phyloP scores from a whole-genome alignment of 495 filamentous ascomycete genomes.

The Margaritispora aquatica region DNA sequence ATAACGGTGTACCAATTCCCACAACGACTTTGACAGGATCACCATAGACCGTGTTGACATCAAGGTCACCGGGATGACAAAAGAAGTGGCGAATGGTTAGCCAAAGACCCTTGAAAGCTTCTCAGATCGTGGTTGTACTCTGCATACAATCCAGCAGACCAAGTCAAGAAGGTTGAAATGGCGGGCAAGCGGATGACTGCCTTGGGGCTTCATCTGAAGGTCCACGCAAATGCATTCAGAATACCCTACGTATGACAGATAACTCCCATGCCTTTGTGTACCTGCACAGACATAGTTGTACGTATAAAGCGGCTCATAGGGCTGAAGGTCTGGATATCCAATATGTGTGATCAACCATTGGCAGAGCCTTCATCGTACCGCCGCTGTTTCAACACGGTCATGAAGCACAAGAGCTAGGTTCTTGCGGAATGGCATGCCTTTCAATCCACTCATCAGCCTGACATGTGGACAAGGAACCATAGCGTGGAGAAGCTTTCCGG shows the following conservation, averaged over 20 bases:
- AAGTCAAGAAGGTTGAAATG: conserved; percentile 3
- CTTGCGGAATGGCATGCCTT: not conserved
- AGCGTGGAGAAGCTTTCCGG: not conserved
- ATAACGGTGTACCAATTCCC: not conserved
- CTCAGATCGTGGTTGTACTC: conserved; percentile 7
- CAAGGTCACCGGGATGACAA: conserved; percentile 10
- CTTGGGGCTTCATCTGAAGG: conserved; percentile 12
- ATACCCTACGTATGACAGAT: not conserved
- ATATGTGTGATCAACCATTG: not conserved
- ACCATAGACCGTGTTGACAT: conserved; percentile 9
- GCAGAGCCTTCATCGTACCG: not conserved
- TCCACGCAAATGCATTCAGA: not conserved
- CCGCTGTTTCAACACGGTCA: not conserved
- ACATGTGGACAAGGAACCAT: not conserved
- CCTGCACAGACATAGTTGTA: not conserved
- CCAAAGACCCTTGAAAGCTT: conserved; percentile 7
- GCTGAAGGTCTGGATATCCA: not conserved
- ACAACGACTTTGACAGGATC: conserved; percentile 12
- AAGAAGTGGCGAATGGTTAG: conserved; percentile 19
- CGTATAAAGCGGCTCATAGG: not conserved
- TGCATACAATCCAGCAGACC: not conserved
- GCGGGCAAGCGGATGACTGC: conserved; percentile 6
- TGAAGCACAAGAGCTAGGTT: not conserved
- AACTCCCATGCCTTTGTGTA: not conserved
- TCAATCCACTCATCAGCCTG: not conserved